Evolutionary conservation across 2,329 filamentous ascomycete species (phyloP).

Genomic region (Penicillium italicum): DNA sequence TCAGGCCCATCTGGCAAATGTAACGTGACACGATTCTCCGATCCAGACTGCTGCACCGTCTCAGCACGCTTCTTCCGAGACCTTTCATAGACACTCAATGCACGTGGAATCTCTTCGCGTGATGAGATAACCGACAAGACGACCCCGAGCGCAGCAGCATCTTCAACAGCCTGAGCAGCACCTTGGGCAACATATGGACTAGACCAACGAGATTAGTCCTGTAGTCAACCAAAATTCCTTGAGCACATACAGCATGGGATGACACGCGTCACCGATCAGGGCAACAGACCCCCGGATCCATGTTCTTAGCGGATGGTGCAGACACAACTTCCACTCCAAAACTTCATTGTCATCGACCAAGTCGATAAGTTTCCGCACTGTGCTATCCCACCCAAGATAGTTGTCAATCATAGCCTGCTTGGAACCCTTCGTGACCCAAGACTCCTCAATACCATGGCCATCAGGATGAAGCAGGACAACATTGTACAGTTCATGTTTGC

Average conservation of each 20-base stretch:
- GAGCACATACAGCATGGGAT: constrained; percentile 45
- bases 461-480: constrained; percentile 62
- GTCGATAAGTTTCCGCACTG: constrained; percentile 57
- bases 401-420: constrained; percentile 61
- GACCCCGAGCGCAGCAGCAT: constrained; percentile 36
- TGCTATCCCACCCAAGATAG: constrained; percentile 59
- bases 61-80: constrained; percentile 41
- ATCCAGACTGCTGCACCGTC: constrained; percentile 37
- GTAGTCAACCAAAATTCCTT: neutral
- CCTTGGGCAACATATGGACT: constrained; percentile 43
- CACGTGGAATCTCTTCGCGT: constrained; percentile 32
- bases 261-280: constrained; percentile 43
- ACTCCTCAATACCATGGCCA: constrained; percentile 57
- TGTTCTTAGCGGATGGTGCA: constrained; percentile 32
- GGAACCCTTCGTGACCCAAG: constrained; percentile 61
- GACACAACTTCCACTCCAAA: constrained; percentile 39
- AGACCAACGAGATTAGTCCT: constrained; percentile 1
- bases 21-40: constrained; percentile 36
- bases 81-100: constrained; percentile 36
- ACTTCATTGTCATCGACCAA: constrained; percentile 55
- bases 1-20: constrained; percentile 41
- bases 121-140: constrained; percentile 34
- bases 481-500: constrained; percentile 63
- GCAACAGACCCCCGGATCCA: constrained; percentile 38
- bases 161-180: constrained; percentile 48